Percentiles rank a stretch among this genome's conserved stretches.
phyloP scores from a whole-genome alignment of 176 grass and related monocot species.

The Rhipidocladum racemiflorum region DNA sequence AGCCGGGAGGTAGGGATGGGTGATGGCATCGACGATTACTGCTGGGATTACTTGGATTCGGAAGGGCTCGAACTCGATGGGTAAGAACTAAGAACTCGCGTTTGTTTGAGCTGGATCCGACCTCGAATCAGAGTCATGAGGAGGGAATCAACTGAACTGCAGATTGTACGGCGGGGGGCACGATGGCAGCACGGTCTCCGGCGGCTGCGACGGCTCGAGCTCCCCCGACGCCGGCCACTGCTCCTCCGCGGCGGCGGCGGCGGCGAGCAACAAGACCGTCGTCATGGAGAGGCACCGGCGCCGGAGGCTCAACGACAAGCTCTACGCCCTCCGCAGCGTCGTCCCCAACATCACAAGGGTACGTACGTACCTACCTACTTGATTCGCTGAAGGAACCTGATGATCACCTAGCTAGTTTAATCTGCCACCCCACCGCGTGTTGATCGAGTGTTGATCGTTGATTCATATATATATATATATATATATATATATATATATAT shows the following conservation, averaged over 20 bases:
- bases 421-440: too few species aligned
- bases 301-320: conserved; percentile 58
- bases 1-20: conserved; percentile 28
- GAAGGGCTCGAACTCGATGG: conserved; percentile 41
- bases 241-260: not conserved
- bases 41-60: conserved; percentile 54
- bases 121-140: not conserved
- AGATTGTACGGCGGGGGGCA: conserved; percentile 37
- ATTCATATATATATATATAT: too few species aligned
- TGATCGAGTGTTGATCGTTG: too few species aligned
- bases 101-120: too few species aligned
- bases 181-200: not conserved
- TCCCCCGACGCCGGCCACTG: conserved; percentile 5
- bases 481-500: too few species aligned
- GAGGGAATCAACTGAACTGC: not conserved
- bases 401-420: too few species aligned
- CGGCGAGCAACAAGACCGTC: conserved; percentile 13
- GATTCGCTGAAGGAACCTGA: too few species aligned
- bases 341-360: conserved; percentile 69
- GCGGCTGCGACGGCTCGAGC: conserved; percentile 32
- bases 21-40: conserved; percentile 21
- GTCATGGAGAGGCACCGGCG: conserved; percentile 35
- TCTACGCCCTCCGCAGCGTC: conserved; percentile 57
- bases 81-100: conserved; percentile 12
- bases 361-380: too few species aligned